Conservation (phyloP, 2,329 filamentous ascomycete genomes). For the Blumeria hordei region DNA sequence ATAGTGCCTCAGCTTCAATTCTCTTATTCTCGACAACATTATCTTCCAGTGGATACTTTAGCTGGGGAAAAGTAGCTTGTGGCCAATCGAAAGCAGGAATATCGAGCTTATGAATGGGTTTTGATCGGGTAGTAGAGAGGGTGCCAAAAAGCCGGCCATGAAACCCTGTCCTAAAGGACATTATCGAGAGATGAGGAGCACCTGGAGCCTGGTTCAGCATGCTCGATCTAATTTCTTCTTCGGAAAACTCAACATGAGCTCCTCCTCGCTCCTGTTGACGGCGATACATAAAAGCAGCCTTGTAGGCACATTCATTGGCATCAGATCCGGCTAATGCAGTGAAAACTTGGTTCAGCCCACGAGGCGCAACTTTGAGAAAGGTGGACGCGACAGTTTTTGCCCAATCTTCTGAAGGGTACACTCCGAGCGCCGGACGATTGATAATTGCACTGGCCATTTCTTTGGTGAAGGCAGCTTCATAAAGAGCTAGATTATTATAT, state of each 20-base stretch:
- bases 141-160: conserved; percentile 62
- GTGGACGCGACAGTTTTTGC: conserved; percentile 44
- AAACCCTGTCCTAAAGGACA: conserved; percentile 58
- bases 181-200: conserved; percentile 48
- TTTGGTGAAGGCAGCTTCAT: conserved; percentile 37
- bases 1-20: conserved; percentile 49
- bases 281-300: conserved; percentile 67
- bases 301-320: conserved; percentile 68
- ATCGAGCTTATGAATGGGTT: conserved; percentile 68
- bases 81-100: conserved; percentile 80
- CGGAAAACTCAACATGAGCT: conserved; percentile 41
- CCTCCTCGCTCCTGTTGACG: conserved; percentile 44
- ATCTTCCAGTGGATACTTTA: conserved; percentile 55
- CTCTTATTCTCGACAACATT: conserved; percentile 42
- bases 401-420: conserved; percentile 61
- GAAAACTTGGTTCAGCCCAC: conserved; percentile 57
- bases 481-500: conserved; percentile 53
- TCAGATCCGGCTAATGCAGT: conserved; percentile 59
- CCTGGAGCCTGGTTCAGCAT: conserved; percentile 54
- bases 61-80: conserved; percentile 52
- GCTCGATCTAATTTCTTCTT: conserved; percentile 39
- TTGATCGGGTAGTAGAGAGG: conserved; percentile 56
- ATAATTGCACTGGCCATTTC: conserved; percentile 53
- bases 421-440: conserved; percentile 58
- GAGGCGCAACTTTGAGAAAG: conserved; percentile 47